Percentiles rank a stretch among this genome's conserved stretches.
phyloP scores from a whole-genome alignment of 257 asterid species.

The Solanum pennellii region DNA sequence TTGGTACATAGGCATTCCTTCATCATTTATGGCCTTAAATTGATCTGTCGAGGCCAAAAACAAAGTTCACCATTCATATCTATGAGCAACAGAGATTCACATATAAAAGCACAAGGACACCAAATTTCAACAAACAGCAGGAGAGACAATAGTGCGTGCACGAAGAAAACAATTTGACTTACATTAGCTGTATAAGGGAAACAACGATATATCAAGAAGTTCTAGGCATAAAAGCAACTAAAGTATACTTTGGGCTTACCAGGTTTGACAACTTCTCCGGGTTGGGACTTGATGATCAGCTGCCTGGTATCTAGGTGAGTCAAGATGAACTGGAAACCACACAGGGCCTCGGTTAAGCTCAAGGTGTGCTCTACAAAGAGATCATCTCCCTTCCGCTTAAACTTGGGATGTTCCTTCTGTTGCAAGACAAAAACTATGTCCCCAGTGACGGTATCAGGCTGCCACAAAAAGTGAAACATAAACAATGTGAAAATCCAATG shows the following conservation, averaged over 20 bases:
- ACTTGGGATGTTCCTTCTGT: constrained; percentile 15
- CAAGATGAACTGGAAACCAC: constrained; percentile 32
- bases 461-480: not conserved
- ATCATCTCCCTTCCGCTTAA: constrained; percentile 17
- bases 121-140: not conserved
- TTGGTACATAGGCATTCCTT: constrained; percentile 22
- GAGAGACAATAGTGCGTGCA: not conserved
- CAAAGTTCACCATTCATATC: not conserved
- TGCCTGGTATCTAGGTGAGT: constrained; percentile 32
- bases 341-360: constrained; percentile 28
- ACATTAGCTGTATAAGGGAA: not conserved
- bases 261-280: constrained; percentile 34
- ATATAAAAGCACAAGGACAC: not conserved
- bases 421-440: constrained; percentile 15
- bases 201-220: not conserved
- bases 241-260: constrained; percentile 8
- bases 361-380: constrained; percentile 25
- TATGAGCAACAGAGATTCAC: not conserved
- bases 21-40: constrained; percentile 20
- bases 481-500: not conserved
- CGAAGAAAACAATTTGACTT: not conserved
- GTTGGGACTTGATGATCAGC: constrained; percentile 27
- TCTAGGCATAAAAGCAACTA: not conserved
- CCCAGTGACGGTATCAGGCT: constrained; percentile 17
- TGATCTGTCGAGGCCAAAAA: not conserved